Conservation (phyloP, 257 asterid genomes). For the Penstemon newberryi region DNA sequence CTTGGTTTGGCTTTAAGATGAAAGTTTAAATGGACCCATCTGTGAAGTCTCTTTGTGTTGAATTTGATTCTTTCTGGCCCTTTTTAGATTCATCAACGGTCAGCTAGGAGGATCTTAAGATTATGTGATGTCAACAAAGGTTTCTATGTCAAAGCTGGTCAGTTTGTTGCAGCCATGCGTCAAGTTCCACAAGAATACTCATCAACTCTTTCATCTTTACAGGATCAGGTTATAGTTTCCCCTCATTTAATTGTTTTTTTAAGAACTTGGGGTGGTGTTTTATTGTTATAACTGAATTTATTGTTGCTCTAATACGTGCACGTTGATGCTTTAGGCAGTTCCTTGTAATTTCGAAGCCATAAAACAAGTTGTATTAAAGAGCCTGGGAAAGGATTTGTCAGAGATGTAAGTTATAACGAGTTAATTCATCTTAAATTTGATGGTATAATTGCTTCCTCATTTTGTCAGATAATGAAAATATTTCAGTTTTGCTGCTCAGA, state of each 20-base stretch:
- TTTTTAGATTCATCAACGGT: slow-evolving; percentile 73
- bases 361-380: slow-evolving; percentile 56
- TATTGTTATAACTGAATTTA: slow-evolving; percentile 14
- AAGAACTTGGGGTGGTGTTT: slow-evolving; percentile 10
- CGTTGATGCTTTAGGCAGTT: slow-evolving; percentile 59
- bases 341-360: slow-evolving; percentile 75
- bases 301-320: slow-evolving; percentile 25
- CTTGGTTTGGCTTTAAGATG: slow-evolving; percentile 4
- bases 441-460: slow-evolving; percentile 12
- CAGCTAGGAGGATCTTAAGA: slow-evolving; percentile 65
- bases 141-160: slow-evolving; percentile 94
- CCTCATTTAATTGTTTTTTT: slow-evolving; percentile 5
- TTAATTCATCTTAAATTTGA: slow-evolving; percentile 12
- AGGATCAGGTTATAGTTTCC: slow-evolving; percentile 67
- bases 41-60: slow-evolving; percentile 1
- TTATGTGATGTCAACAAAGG: slow-evolving; percentile 85
- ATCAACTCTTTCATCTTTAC: slow-evolving; percentile 73
- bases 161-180: slow-evolving; percentile 79
- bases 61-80: slow-evolving; percentile 21
- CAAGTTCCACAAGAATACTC: slow-evolving; percentile 93
- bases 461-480: slow-evolving; percentile 5
- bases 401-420: slow-evolving; percentile 62
- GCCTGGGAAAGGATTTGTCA: slow-evolving; percentile 64
- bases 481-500: background rate
- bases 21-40: background rate